Base-by-base conservation (phyloP, 2,329 filamentous ascomycete species). In the Beauveria scarabaeidicola region DNA sequence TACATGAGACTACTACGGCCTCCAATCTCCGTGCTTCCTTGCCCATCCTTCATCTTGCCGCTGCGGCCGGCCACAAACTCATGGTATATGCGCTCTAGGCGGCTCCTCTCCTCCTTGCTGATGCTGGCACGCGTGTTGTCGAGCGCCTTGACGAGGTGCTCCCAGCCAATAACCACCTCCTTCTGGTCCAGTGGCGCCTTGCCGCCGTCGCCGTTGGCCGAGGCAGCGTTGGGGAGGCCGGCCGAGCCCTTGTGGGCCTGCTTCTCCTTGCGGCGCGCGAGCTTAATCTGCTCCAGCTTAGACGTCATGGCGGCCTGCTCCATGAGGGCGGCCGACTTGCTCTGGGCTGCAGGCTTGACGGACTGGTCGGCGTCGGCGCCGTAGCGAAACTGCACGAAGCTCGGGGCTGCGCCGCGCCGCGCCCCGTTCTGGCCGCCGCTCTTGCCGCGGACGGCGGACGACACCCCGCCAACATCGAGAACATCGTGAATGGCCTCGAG, bases 401-500 rank as follows among this genome's bases (percentile, higher is more conserved):
- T 84, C 55, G 76, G 77, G 23, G 72, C 69, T 44, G 70, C 68
- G 52, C 65, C 68, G 17, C 66, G 54, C 55, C 66, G 65, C 59
- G 64, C 64, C 59, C 63, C 55, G 60, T 73, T 69, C 64, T 70
- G 69, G 55, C 73, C 70, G 63, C 69, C 70, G 63, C 69, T 72
- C n/a, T 71, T 69, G 11, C 69, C 69, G 50, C 69, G 72, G 38
- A 53, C 52, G 32, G 63, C 67, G 19, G 66, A 68, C 5, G 58
- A 44, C 27, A 66, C 65, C 5, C 64, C 87, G 84, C 58, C 85
- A 5, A 70, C 67, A 48, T 74, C 87, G 0, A 99, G 82, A 2
- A 95, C 86, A 65, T 97, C 92, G 70, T 99, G 94, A 64, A 99
- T 97, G 29, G 94, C 94, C 75, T 97, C 93, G 6, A 99, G 81